A percentile compares a stretch with the other conserved stretches of the same genome.
These are phyloP conservation scores for Botrytis hyacinthi DNA, from an alignment of 2,329 filamentous ascomycete species.

Conservation along the genomic window DNA sequence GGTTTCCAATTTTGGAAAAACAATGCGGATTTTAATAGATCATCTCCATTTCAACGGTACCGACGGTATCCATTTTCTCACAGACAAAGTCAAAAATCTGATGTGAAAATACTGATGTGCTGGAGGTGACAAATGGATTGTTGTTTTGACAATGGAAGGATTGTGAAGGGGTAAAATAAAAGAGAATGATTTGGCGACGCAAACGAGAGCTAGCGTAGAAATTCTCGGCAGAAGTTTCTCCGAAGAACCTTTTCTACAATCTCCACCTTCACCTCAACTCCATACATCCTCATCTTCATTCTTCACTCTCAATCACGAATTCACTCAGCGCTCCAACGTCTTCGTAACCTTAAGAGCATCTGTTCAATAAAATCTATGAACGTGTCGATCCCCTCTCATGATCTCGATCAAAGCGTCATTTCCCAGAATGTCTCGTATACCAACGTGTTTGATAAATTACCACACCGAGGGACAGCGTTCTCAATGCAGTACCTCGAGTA, in stretches of 20 bases:
- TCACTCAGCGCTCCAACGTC: neutral
- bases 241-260: neutral
- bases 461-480: neutral
- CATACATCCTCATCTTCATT: neutral
- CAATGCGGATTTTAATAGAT: constrained; percentile 7
- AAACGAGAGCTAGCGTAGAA: constrained; percentile 6
- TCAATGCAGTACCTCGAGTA: neutral
- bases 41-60: neutral
- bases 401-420: constrained; percentile 1
- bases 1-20: constrained; percentile 3
- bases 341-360: neutral
- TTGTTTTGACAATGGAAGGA: neutral
- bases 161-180: neutral
- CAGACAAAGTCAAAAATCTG: neutral
- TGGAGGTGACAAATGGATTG: neutral
- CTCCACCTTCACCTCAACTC: neutral
- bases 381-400: neutral
- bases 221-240: neutral
- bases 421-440: neutral
- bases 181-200: neutral
- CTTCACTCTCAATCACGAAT: neutral
- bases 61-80: neutral
- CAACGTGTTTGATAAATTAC: neutral
- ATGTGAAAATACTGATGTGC: neutral
- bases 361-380: neutral